Percentiles rank a stretch among this genome's conserved stretches.
phyloP scores from a whole-genome alignment of 139 green algal species.

The Mychonastes homosphaera region DNA sequence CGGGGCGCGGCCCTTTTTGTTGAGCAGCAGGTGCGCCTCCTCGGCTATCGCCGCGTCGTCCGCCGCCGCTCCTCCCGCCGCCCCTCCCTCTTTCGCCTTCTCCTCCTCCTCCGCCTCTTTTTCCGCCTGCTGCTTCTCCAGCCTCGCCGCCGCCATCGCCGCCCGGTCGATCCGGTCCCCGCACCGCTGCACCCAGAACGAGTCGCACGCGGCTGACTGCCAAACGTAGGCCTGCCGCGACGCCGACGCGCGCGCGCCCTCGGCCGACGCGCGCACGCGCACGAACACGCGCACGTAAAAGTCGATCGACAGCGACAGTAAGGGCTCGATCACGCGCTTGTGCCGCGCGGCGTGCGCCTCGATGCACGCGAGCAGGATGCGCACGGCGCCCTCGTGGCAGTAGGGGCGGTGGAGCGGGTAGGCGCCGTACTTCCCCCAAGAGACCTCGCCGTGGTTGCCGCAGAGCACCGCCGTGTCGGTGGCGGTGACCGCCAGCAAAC shows the following conservation, averaged over 20 bases:
- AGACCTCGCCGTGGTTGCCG: constrained; percentile 84
- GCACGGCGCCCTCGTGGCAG: constrained; percentile 89
- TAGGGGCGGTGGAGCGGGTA: constrained; percentile 86
- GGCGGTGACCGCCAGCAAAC: constrained; percentile 87
- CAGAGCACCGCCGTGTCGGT: constrained; percentile 98
- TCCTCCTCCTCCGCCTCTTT: constrained; percentile 19
- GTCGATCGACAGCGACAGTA: constrained; percentile 86
- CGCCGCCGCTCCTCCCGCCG: background rate
- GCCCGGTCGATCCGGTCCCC: constrained; percentile 13
- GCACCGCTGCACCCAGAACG: constrained; percentile 69
- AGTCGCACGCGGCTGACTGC: constrained; percentile 83
- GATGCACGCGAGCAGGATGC: constrained; percentile 87
- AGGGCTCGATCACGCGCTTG: constrained; percentile 84
- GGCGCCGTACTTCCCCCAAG: constrained; percentile 87
- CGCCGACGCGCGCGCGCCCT: constrained; percentile 54
- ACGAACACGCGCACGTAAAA: constrained; percentile 97
- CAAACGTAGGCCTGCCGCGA: constrained; percentile 82
- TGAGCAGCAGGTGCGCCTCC: background rate
- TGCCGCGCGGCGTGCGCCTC: constrained; percentile 65
- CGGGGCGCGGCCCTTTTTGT: background rate
- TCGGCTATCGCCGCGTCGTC: background rate
- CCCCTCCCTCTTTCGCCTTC: constrained; percentile 17
- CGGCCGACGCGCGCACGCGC: constrained; percentile 56
- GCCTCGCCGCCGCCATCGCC: constrained; percentile 19
- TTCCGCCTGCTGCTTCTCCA: background rate